phyloP scores from a whole-genome alignment of 169 alveolate genomes.

The Plasmodium vivax region DNA sequence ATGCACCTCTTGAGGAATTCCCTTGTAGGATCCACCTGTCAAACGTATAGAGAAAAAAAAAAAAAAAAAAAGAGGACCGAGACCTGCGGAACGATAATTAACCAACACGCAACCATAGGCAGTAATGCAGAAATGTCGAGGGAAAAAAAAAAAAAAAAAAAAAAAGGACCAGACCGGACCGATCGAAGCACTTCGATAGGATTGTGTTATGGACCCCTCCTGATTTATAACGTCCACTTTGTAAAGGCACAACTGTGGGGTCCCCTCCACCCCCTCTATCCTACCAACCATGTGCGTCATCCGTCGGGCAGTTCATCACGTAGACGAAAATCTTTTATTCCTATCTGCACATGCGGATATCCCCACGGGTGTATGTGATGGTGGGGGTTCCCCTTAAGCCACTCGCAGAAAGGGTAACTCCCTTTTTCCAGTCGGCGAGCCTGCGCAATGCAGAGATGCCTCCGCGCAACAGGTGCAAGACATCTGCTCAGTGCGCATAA shows the following conservation, averaged over 20 bases:
- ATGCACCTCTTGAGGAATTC: not conserved
- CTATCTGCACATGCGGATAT: not conserved
- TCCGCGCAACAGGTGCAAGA: not conserved
- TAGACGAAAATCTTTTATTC: no score
- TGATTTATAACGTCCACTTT: not conserved
- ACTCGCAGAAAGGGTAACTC: not conserved
- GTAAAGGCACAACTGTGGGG: not conserved
- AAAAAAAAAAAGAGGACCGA: no score
- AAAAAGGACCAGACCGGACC: not conserved
- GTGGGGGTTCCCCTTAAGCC: not conserved
- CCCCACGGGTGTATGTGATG: not conserved
- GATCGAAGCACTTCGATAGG: not conserved
- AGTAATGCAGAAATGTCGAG: not conserved
- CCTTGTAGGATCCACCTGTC: not conserved
- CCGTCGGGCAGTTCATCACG: not conserved
- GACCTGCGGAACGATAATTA: no score
- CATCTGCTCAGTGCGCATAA: not conserved
- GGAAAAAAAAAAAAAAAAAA: not conserved
- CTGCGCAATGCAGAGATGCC: not conserved
- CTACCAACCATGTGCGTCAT: not conserved
- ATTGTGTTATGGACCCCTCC: not conserved
- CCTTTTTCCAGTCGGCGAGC: not conserved
- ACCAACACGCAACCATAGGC: not conserved
- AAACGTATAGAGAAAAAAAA: not conserved
- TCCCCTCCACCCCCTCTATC: no score